Base-by-base conservation (phyloP, 2,329 filamentous ascomycete genomes). In the Pseudocercospora pini-densiflorae region DNA sequence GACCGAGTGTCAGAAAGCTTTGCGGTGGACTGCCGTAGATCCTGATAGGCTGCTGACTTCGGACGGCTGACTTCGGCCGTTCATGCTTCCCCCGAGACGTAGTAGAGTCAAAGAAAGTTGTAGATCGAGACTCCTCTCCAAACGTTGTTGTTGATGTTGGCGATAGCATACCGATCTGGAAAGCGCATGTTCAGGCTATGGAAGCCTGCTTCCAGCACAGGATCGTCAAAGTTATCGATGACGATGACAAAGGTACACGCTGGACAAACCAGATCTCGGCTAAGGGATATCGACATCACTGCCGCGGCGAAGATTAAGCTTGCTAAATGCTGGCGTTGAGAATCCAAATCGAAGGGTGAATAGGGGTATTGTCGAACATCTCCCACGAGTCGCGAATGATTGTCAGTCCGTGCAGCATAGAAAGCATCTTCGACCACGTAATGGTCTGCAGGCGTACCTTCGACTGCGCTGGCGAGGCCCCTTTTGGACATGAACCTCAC, bases 381-480 rank as follows among this genome's bases (percentile, higher is more conserved):
- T 65, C 63, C 14, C 31, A 45, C 53, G 55, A 55, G 24, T 65
- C 49, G 47, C 58, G 33, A 12, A 31, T 61, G 9, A 29, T 23
- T 14, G 31, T 61, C 16, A 65, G 19, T 45, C 5, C 29, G 21
- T 57, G 57, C 63, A 65, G 60, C 19, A 47, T 47, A 14, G 58
- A 49, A 24, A 16, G 10, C 21, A 55, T 31, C 31, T 61, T 61
- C 8, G 57, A 62, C 60, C 64, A 66, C 64, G 62, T 66, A 21
- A 63, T 66, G 10, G 58, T 55, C 31, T 60, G 57, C 63, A 66
- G 59, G 14, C 59, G 64, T 10, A 27, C 59, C 31, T 66, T 62
- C 5, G 53, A 47, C 59, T 66, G 62, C 10, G 31, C 7, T 33
- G 31, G 31, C 31, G 31, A 33, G 31, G 7, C 31, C 31, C 31